Evolutionary conservation across 495 filamentous ascomycete species (phyloP).

Genomic region (Jackrogersella minutella): DNA sequence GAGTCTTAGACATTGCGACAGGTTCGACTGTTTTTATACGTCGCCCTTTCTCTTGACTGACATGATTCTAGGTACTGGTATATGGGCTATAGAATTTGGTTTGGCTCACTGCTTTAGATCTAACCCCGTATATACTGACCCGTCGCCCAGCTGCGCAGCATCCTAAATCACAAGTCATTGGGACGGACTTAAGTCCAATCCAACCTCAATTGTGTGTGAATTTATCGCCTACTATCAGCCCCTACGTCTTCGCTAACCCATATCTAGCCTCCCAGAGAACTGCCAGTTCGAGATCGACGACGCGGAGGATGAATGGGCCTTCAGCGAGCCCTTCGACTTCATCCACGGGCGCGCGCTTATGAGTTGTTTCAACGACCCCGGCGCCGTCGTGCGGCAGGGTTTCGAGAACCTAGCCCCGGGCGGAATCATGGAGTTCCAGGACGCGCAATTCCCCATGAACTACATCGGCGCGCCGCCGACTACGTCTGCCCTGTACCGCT

Average conservation of each 20-base stretch:
- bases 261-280: slow-evolving; percentile 57
- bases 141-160: slow-evolving; percentile 39
- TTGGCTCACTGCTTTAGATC: background rate
- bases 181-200: slow-evolving; percentile 61
- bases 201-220: slow-evolving; percentile 57
- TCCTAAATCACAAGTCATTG: slow-evolving; percentile 49
- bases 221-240: background rate
- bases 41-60: slow-evolving; percentile 10
- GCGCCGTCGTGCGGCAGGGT: slow-evolving; percentile 52
- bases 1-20: slow-evolving; percentile 56
- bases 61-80: slow-evolving; percentile 46
- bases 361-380: slow-evolving; percentile 60
- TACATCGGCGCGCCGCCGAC: slow-evolving; percentile 42
- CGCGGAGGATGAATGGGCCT: slow-evolving; percentile 63
- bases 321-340: slow-evolving; percentile 59
- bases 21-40: slow-evolving; percentile 33
- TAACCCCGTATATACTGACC: slow-evolving; percentile 1
- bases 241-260: background rate
- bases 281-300: slow-evolving; percentile 62
- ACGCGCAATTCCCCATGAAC: slow-evolving; percentile 46
- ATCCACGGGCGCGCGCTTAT: slow-evolving; percentile 62
- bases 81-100: slow-evolving; percentile 56
- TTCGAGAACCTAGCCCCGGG: slow-evolving; percentile 58
- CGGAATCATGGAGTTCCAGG: slow-evolving; percentile 61
- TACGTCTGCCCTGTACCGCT: slow-evolving; percentile 44